phyloP scores from a whole-genome alignment of 306 rosid species.

The Chamaecrista fasciculata region DNA sequence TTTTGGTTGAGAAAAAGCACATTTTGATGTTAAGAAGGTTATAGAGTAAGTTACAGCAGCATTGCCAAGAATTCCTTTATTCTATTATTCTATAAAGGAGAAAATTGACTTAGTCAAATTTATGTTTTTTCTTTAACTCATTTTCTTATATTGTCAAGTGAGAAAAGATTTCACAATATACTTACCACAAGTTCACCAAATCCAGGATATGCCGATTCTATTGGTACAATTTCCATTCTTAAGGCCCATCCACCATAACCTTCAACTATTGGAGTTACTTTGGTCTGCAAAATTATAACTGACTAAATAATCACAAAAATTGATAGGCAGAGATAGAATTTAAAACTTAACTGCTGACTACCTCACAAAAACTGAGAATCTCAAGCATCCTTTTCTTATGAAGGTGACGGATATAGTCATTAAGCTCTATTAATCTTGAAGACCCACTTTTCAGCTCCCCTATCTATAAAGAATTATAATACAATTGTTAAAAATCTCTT shows the following conservation, averaged over 20 bases:
- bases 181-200: slow-evolving; percentile 94
- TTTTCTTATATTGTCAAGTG: slow-evolving; percentile 26
- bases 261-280: slow-evolving; percentile 96
- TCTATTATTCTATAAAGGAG: not conserved
- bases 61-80: slow-evolving; percentile 5
- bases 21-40: no score
- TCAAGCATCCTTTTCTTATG: slow-evolving; percentile 79
- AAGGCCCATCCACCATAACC: slow-evolving; percentile 99
- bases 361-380: slow-evolving; percentile 98
- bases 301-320: slow-evolving; percentile 34
- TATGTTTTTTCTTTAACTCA: not conserved
- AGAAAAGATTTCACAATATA: slow-evolving; percentile 28
- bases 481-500: slow-evolving; percentile 17
- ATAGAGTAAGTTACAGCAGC: not conserved
- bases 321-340: slow-evolving; percentile 7
- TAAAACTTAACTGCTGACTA: slow-evolving; percentile 32
- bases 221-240: slow-evolving; percentile 90
- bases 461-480: slow-evolving; percentile 56
- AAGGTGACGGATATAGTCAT: slow-evolving; percentile 76
- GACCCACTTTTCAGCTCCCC: slow-evolving; percentile 98
- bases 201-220: slow-evolving; percentile 98
- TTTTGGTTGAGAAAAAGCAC: slow-evolving; percentile 12
- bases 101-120: not conserved
- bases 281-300: slow-evolving; percentile 64
- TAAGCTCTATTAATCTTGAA: slow-evolving; percentile 74